A percentile compares a stretch with the other conserved stretches of the same genome.
Evolutionary conservation across 2,329 filamentous ascomycete genomes (phyloP).

Genomic region (Monilinia fructicola): DNA sequence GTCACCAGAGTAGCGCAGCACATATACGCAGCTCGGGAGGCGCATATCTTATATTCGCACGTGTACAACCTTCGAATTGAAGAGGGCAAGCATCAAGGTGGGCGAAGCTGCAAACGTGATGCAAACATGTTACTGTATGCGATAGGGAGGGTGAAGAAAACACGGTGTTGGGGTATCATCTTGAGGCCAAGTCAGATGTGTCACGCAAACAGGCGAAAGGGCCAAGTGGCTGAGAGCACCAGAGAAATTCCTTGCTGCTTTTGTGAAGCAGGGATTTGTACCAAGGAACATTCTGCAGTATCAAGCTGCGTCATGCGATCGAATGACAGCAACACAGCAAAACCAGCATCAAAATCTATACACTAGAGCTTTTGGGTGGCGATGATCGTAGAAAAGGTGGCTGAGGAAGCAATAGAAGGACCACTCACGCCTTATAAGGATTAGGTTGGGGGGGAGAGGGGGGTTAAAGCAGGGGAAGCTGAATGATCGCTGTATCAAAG

Average conservation of each 20-base stretch:
- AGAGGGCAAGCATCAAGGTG: neutral
- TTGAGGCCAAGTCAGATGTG: conserved; percentile 15
- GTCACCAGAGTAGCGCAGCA: neutral
- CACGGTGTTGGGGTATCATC: neutral
- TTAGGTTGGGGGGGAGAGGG: neutral
- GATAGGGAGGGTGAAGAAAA: neutral
- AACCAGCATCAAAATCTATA: neutral
- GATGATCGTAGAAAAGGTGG: conserved; percentile 9
- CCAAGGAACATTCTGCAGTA: neutral
- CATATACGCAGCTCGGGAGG: neutral
- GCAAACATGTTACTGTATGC: neutral
- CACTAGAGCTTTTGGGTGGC: neutral
- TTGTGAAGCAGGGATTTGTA: neutral
- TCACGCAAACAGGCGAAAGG: neutral
- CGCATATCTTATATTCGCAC: neutral
- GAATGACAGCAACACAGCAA: neutral
- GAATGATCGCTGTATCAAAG: neutral
- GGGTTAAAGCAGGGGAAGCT: conserved; percentile 3
- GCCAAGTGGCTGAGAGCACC: conserved; percentile 6
- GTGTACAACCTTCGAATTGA: neutral
- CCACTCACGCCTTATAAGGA: conserved; percentile 19
- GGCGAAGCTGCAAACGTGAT: neutral
- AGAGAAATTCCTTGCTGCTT: neutral
- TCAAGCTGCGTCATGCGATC: neutral
- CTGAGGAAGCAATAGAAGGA: conserved; percentile 4